A percentile compares a stretch with the other conserved stretches of the same genome.
These are phyloP conservation scores for Solanum medicagineum DNA, from an alignment of 257 asterid species.

Conservation along the genomic window DNA sequence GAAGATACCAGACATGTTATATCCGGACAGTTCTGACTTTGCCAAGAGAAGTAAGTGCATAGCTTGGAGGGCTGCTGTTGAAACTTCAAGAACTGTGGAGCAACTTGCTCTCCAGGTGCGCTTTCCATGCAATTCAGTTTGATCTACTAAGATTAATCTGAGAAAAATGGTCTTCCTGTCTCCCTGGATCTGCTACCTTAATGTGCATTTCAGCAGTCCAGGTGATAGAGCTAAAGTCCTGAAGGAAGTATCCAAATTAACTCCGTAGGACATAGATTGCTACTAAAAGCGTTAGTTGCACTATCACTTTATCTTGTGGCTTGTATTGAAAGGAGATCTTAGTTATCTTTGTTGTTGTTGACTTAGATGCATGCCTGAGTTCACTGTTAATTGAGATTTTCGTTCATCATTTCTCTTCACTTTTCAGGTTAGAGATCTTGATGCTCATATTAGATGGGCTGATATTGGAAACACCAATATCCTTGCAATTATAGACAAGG, in stretches of 20 bases:
- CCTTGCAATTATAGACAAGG: slow-evolving; percentile 39
- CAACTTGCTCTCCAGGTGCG: slow-evolving; percentile 91
- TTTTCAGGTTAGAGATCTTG: slow-evolving; percentile 81
- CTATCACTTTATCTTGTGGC: not conserved
- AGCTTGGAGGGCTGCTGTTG: slow-evolving; percentile 95
- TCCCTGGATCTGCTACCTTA: not conserved
- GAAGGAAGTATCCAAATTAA: not conserved
- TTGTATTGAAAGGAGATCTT: not conserved
- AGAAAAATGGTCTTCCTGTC: not conserved
- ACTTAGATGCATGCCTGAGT: not conserved
- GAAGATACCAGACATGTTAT: slow-evolving; percentile 70
- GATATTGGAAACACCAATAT: slow-evolving; percentile 50
- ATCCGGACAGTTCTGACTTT: slow-evolving; percentile 76
- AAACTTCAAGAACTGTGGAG: slow-evolving; percentile 62
- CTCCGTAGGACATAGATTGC: not conserved
- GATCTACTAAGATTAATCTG: not conserved
- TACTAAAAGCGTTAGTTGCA: not conserved
- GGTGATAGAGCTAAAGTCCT: not conserved
- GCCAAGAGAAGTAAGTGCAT: slow-evolving; percentile 65
- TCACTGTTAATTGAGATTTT: not conserved
- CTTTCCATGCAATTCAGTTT: not conserved
- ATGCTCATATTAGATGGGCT: slow-evolving; percentile 77
- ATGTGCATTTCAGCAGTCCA: not conserved
- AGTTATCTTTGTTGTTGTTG: not conserved
- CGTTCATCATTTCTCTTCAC: slow-evolving; percentile 4